Evolutionary conservation across 1,139 yeast genomes (phyloP).

Genomic region (Candida sp.): DNA sequence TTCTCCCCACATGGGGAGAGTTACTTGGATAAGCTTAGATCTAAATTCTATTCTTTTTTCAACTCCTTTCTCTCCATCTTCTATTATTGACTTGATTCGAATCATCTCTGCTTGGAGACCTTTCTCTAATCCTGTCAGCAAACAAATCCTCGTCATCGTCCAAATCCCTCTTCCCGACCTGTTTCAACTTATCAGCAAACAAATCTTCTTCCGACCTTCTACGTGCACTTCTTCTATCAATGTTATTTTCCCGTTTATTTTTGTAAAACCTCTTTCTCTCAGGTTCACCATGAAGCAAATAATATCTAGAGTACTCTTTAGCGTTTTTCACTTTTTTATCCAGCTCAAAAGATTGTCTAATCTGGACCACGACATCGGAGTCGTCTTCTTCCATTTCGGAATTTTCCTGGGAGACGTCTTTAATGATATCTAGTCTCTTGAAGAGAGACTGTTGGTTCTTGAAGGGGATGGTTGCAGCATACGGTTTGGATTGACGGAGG

Average conservation of each 20-base stretch:
- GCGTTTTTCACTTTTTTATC: slow-evolving; percentile 64
- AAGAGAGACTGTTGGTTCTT: slow-evolving; percentile 30
- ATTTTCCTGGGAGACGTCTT: slow-evolving; percentile 7
- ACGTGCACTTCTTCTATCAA: slow-evolving; percentile 8
- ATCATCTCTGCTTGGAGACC: slow-evolving; percentile 15
- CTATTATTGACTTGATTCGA: slow-evolving; percentile 3
- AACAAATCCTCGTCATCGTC: slow-evolving; percentile 7
- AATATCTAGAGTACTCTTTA: slow-evolving; percentile 59
- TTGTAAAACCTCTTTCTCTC: slow-evolving; percentile 28
- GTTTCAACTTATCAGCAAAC: slow-evolving; percentile 28
- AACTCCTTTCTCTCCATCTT: slow-evolving; percentile 8
- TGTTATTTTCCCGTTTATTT: background rate
- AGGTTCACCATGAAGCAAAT: slow-evolving; percentile 74
- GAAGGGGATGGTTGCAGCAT: slow-evolving; percentile 34
- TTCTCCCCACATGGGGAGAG: too few relatives aligned
- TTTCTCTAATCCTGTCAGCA: slow-evolving; percentile 10
- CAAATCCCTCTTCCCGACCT: slow-evolving; percentile 3
- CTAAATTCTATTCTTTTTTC: background rate
- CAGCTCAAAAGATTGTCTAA: slow-evolving; percentile 50
- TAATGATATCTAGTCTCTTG: slow-evolving; percentile 25
- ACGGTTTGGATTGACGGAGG: slow-evolving; percentile 37
- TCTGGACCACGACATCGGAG: slow-evolving; percentile 34
- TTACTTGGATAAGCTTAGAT: background rate
- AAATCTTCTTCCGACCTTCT: slow-evolving; percentile 32
- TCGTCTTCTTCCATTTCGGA: slow-evolving; percentile 41